Evolutionary conservation across 1,284 basidiomycete genomes (phyloP), one percentile per base, ranked within the genome.

Genomic region (Ganoderma resinaceum): DNA sequence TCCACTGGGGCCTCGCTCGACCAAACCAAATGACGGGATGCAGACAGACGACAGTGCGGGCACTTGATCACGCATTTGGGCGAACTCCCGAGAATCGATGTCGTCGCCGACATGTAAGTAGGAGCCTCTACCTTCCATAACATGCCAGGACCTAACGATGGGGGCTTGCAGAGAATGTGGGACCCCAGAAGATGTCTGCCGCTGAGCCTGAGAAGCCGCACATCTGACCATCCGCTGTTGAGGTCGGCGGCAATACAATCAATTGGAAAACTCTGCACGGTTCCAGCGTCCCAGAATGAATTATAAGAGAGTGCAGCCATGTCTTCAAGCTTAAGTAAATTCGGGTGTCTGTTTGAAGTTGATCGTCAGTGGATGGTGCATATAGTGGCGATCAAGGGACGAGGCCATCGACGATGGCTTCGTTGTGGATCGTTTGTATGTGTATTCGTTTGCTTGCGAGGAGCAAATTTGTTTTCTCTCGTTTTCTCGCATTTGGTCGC

Each of bases 401-500:
- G 35, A n/a, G n/a, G 18, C 14, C 33, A 33, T 11, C 18, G 55
- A 33, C 35, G 72, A 73, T 71, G 73, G 74, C 67, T 66, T 65
- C 68, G 75, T 74, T 74, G 74, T 70, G 66, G 70, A 65, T 64
- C 75, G 77, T 87, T 89, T 88, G 88, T 88, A 83, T 87, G 86
- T 87, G 85, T 89, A 85, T 83, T 82, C 83, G 84, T 83, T 67
- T 86, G 86, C 79, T 80, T 80, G 79, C 70, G 81, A 83, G 74
- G 73, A 70, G 75, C 78, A 78, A 78, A 86, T 83, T 86, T 91
- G 89, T 91, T 90, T 89, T 90, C 87, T 84, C 82, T 81, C 87
- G 89, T 90, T 89, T 85, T 89, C 83, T 80, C 85, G 81, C 83
- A 87, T 90, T 91, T 91, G 89, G 84, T 84, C 86, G 80, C 81